Conservation (phyloP, 202 grass and related monocot genomes). For the Digitaria exilis region DNA sequence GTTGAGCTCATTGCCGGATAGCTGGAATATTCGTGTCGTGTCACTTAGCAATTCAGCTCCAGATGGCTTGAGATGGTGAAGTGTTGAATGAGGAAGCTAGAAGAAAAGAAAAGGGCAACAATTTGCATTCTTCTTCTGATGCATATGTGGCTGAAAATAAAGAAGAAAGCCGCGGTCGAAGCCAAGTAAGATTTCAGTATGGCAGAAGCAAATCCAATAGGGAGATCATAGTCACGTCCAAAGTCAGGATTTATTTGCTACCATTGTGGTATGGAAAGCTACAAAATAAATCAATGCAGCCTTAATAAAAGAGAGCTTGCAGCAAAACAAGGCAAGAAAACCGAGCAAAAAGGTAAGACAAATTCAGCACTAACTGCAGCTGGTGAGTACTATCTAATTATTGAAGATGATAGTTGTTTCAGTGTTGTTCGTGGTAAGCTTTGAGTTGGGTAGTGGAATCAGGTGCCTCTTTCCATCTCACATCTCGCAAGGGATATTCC, state of each 20-base stretch:
- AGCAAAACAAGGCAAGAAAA: not conserved
- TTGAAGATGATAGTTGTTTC: not conserved
- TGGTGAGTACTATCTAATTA: not conserved
- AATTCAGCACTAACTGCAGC: too few relatives aligned
- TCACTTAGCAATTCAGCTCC: not conserved
- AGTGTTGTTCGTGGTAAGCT: not conserved
- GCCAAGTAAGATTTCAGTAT: not conserved
- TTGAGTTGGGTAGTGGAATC: not conserved
- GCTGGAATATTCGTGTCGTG: not conserved
- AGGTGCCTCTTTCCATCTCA: not conserved
- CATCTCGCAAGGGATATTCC: not conserved
- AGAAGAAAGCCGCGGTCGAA: not conserved
- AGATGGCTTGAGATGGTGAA: not conserved
- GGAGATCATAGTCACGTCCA: not conserved
- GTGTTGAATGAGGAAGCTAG: not conserved
- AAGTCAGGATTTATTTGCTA: not conserved
- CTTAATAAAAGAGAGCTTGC: not conserved
- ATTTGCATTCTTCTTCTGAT: not conserved
- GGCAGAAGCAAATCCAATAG: constrained; percentile 2
- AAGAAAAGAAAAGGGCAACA: not conserved
- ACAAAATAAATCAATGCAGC: not conserved
- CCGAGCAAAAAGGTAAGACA: not conserved
- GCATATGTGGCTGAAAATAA: constrained; percentile 14
- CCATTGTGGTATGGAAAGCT: not conserved
- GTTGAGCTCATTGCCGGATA: not conserved